Base-by-base conservation (phyloP, 2,329 filamentous ascomycete species). In the Dactylellina leptospora region DNA sequence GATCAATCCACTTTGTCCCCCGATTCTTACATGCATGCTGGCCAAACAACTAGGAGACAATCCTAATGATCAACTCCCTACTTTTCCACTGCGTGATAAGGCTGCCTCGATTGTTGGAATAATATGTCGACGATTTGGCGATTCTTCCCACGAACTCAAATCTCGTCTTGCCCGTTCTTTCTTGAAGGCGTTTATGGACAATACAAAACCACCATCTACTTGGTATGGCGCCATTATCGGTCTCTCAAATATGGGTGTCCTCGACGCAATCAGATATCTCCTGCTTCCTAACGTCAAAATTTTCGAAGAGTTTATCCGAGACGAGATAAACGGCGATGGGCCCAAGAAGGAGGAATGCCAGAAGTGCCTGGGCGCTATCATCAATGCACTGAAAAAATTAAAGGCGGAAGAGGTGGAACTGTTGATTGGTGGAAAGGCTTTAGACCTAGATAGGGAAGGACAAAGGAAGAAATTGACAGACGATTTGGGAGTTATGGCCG, bases 111-210 rank as follows among this genome's bases (percentile, higher is more conserved):
- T 99, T 3, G 85, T 97, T 13, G 89, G 88, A 28, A 86, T 87
- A 33, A 90, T 99, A 38, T 88, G 90, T 2, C 85, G 85, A 74
- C 93, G 93, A 77, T 97, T 96, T 81, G 88, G 89, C 4, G 85
- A 88, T 23, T 89, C 88, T 3, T 96, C 93, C 66, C 88, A 90
- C 44, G 89, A 92, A 11, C 86, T 97, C 23, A 91, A 92, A 64
- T 89, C 93, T 1, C 91, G 96, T 74, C 88, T 99, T 27, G 93
- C 92, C 2, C 86, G 95, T n/a, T 95, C 93, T 0, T 97, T 92
- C 77, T 85, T 97, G 30, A 96, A 96, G 81, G 88, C 90, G 77
- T 93, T 97, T 80, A 85, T 99, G 27, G 93, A 97, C 77, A 91
- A 92, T 0, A 87, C 88, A 44, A 92, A 93, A 78, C 88, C 92